A percentile compares a stretch with the other conserved stretches of the same genome.
Evolutionary conservation across 23 red algal genomes (phyloP).

Genomic region (Gracilaria domingensis): DNA sequence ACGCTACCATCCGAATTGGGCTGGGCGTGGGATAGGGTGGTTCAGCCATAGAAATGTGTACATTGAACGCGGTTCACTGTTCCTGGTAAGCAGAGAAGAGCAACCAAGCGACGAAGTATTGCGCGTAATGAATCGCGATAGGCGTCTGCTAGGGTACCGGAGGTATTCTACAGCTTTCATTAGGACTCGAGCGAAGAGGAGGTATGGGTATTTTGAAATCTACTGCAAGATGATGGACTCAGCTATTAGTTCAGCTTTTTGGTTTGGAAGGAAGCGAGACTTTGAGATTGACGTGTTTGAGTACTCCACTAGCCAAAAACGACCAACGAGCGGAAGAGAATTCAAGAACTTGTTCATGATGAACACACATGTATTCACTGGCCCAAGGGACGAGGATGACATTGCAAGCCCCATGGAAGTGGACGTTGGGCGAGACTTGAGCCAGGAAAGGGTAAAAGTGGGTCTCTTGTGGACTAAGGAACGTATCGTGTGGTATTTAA

Average conservation of each 20-base stretch:
- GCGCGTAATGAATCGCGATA: conserved; percentile 26
- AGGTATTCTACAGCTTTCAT: conserved; percentile 55
- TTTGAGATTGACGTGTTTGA: conserved; percentile 72
- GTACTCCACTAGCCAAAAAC: conserved; percentile 37
- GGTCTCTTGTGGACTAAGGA: conserved; percentile 41
- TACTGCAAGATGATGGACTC: conserved; percentile 53
- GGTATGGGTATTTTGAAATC: conserved; percentile 64
- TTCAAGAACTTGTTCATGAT: conserved; percentile 51
- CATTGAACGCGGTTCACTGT: conserved; percentile 41
- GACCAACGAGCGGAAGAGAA: conserved; percentile 5
- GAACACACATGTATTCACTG: conserved; percentile 46
- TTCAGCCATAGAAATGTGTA: conserved; percentile 46
- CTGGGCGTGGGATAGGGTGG: conserved; percentile 25
- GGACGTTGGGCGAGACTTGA: conserved; percentile 34
- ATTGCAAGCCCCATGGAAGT: conserved; percentile 6
- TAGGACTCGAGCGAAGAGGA: conserved; percentile 36
- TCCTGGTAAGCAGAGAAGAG: conserved; percentile 40
- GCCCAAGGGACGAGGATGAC: conserved; percentile 16
- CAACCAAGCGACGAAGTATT: conserved; percentile 25
- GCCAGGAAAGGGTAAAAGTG: conserved; percentile 33
- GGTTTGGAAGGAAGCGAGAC: conserved; percentile 44
- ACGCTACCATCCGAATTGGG: conserved; percentile 46
- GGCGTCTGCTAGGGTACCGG: not conserved
- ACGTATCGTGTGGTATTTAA: conserved; percentile 54
- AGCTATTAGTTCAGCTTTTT: conserved; percentile 64